These are phyloP conservation scores for Trichoderma atrobrunneum DNA, from an alignment of 2,329 filamentous ascomycete genomes.

Conservation along the genomic window DNA sequence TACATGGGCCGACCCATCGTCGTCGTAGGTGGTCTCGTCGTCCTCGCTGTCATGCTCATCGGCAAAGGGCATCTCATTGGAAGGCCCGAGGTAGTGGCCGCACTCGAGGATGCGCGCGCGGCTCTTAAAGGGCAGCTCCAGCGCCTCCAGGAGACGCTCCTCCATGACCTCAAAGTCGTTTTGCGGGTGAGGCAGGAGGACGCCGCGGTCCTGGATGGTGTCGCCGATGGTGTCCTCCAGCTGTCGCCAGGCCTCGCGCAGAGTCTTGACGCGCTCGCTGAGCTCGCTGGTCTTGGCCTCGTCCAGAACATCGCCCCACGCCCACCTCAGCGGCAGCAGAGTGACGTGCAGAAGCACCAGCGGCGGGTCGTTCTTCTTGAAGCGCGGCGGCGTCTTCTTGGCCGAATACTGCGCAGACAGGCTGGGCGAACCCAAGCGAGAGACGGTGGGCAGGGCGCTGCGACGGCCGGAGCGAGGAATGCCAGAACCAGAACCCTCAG, in stretches of 20 bases:
- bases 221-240: conserved; percentile 69
- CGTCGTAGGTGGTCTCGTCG: conserved; percentile 38
- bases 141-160: conserved; percentile 70
- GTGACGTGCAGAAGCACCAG: conserved; percentile 77
- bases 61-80: conserved; percentile 46
- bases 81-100: conserved; percentile 69
- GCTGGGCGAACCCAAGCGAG: conserved; percentile 55
- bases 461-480: conserved; percentile 57
- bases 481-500: conserved; percentile 47
- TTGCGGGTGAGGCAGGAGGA: conserved; percentile 74
- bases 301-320: conserved; percentile 58
- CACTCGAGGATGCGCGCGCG: conserved; percentile 71
- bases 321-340: conserved; percentile 66
- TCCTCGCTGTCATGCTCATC: conserved; percentile 49
- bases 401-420: conserved; percentile 52
- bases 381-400: conserved; percentile 57
- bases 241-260: conserved; percentile 63
- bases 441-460: conserved; percentile 47
- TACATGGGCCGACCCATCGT: conserved; percentile 27
- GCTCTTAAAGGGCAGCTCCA: conserved; percentile 64
- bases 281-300: conserved; percentile 40
- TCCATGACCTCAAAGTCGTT: conserved; percentile 78
- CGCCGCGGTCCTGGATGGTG: conserved; percentile 68
- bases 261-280: conserved; percentile 45
- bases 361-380: conserved; percentile 59